Conservation (phyloP, 2,329 filamentous ascomycete species). For the Pseudogymnoascus sp. region DNA sequence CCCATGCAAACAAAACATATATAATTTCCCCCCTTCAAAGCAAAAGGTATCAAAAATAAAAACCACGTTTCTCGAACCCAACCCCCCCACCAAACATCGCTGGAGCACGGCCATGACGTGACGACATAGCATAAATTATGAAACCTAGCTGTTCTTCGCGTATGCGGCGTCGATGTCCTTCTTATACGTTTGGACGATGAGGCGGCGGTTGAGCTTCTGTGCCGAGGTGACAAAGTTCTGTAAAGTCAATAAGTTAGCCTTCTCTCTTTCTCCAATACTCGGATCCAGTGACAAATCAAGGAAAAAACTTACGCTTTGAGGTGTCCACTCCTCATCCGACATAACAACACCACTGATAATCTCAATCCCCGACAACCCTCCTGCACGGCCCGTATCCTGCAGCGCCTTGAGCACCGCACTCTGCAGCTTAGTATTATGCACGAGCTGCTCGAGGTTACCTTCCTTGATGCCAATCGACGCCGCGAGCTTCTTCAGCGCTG, state of each 20-base stretch:
- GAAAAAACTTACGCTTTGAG: conserved; percentile 60
- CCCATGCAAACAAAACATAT: not conserved
- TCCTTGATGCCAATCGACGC: conserved; percentile 49
- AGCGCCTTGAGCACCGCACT: conserved; percentile 57
- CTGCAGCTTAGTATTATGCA: conserved; percentile 56
- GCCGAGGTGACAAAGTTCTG: conserved; percentile 60
- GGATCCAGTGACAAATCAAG: conserved; percentile 28
- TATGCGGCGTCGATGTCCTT: conserved; percentile 56
- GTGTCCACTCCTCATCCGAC: conserved; percentile 81
- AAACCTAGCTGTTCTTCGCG: conserved; percentile 9
- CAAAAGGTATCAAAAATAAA: conserved; percentile 4
- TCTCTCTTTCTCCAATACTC: conserved; percentile 17
- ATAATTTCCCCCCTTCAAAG: not conserved
- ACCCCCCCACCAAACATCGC: not conserved
- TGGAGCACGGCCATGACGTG: not conserved
- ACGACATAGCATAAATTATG: not conserved
- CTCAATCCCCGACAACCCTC: conserved; percentile 61
- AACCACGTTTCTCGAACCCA: not conserved
- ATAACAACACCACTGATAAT: conserved; percentile 67
- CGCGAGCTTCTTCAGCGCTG: conserved; percentile 50
- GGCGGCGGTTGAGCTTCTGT: conserved; percentile 64
- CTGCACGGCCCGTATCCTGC: conserved; percentile 52
- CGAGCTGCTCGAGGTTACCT: conserved; percentile 45
- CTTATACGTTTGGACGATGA: conserved; percentile 53
- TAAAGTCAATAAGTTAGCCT: conserved; percentile 25